Percentiles rank a stretch among this genome's conserved stretches.
These are phyloP conservation scores for Tetraselmis striata DNA, from an alignment of 139 green algal species.

Conservation along the genomic window DNA sequence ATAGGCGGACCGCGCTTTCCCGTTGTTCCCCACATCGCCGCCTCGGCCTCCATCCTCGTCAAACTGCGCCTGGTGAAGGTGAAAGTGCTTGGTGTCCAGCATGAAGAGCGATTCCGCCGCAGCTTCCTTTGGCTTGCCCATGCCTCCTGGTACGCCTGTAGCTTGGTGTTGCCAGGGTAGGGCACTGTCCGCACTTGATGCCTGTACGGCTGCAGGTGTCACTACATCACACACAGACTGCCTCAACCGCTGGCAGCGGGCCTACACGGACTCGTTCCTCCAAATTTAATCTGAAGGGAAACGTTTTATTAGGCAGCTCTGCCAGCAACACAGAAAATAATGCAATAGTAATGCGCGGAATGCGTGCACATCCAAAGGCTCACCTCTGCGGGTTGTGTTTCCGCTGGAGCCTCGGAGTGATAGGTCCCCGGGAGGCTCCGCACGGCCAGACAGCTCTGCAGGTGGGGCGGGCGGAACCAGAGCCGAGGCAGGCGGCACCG, in stretches of 20 bases:
- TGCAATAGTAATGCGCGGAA: too few relatives aligned
- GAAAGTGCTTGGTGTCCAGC: neutral
- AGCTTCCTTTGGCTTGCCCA: neutral
- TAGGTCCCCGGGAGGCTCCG: too few relatives aligned
- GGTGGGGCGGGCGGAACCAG: too few relatives aligned
- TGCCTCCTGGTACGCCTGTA: neutral
- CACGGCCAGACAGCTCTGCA: too few relatives aligned
- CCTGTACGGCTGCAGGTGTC: neutral
- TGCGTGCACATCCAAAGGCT: too few relatives aligned
- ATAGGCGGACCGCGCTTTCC: neutral
- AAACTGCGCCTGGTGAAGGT: neutral
- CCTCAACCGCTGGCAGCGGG: too few relatives aligned
- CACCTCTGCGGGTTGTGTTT: too few relatives aligned
- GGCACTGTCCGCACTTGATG: neutral
- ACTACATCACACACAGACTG: neutral
- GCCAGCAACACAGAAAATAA: too few relatives aligned
- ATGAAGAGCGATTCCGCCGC: neutral
- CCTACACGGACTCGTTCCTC: too few relatives aligned
- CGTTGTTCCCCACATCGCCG: neutral
- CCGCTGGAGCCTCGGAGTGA: too few relatives aligned
- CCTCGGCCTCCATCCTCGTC: neutral
- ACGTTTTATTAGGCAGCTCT: neutral
- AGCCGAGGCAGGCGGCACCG: too few relatives aligned
- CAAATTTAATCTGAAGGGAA: too few relatives aligned
- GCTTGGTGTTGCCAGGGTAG: neutral